A percentile compares a stretch with the other conserved stretches of the same genome.
phyloP scores from a whole-genome alignment of 345 rosid genomes.

The Citrus australasica region DNA sequence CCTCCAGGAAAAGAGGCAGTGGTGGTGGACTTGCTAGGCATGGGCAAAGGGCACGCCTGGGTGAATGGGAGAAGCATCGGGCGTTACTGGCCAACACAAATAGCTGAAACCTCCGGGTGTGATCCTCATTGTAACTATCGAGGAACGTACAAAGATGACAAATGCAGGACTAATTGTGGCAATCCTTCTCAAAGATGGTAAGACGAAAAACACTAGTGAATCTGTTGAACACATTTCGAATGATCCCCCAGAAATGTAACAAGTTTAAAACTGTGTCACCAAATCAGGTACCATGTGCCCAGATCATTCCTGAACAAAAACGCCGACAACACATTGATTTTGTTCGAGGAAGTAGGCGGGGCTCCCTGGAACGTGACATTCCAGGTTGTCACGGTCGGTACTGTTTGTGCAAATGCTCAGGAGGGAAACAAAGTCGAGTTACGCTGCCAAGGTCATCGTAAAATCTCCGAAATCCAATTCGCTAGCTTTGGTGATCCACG shows the following conservation, averaged over 20 bases:
- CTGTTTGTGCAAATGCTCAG: constrained; percentile 26
- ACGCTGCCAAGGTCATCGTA: constrained; percentile 28
- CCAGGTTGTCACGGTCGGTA: constrained; percentile 26
- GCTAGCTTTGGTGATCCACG: constrained; percentile 43
- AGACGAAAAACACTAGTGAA: neutral
- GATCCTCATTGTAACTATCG: constrained; percentile 29
- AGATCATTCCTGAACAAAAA: constrained; percentile 20
- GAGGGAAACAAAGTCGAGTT: constrained; percentile 26
- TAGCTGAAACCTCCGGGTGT: constrained; percentile 26
- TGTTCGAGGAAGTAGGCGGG: constrained; percentile 52
- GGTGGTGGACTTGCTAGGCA: constrained; percentile 38
- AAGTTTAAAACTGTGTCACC: too few relatives aligned
- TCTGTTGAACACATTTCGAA: neutral
- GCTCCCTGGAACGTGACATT: constrained; percentile 24
- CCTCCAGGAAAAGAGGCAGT: constrained; percentile 39
- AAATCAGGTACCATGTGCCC: constrained; percentile 40
- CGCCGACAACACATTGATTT: constrained; percentile 21
- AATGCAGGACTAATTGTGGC: constrained; percentile 40
- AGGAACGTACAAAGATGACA: constrained; percentile 20
- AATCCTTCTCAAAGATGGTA: constrained; percentile 43
- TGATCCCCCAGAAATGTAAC: neutral
- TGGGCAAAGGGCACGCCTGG: constrained; percentile 56
- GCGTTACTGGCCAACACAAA: constrained; percentile 37
- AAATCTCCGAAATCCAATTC: constrained; percentile 26
- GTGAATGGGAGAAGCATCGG: constrained; percentile 47